Base-by-base conservation (phyloP, 495 filamentous ascomycete genomes). In the Neurospora tetrasperma region DNA sequence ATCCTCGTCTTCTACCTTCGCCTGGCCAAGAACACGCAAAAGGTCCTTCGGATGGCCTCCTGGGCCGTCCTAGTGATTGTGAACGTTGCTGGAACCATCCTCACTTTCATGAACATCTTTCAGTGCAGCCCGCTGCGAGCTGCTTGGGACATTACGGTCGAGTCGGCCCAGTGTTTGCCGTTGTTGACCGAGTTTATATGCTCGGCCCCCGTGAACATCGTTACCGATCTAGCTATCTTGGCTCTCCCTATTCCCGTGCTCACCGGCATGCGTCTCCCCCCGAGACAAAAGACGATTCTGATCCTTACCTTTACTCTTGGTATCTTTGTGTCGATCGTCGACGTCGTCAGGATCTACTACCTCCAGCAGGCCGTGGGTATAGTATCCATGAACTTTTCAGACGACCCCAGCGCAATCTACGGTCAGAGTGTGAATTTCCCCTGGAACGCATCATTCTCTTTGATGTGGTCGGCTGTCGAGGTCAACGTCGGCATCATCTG, bases 381-480 rank as follows among this genome's bases (percentile, higher is more conserved):
- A 10, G 75, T 74, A n/a, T 76, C 82, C 3, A 74, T 73, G 3
- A 70, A 75, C 42, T 16, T 74, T 2, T 79, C 80, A 14, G 44
- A 74, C 41, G 75, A 82, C 72, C 68, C 74, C n/a, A 71, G 46
- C 20, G 73, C 79, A 23, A 76, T 77, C 31, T 84, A 82, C 69
- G 81, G 77, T 5, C 78, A 82, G 72, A 80, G 79, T 69, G 69
- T 74, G 39, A 79, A 83, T 44, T 88, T 88, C 74, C 80, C 81
- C 78, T 90, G 89, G 90, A 92, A 94, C 80, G 94, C 90, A 4
- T 92, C 93, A 5, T 80, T 93, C 2, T 91, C 93, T 0, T 92
- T 96, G 78, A 94, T 97, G 91, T 98, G 94, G 94, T 94, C 92
- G 20, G 92, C 90, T 10, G 88, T 98, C 73, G 94, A 97, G 80